phyloP scores from a whole-genome alignment of 176 grass and related monocot species.

The Carex scoparia region DNA sequence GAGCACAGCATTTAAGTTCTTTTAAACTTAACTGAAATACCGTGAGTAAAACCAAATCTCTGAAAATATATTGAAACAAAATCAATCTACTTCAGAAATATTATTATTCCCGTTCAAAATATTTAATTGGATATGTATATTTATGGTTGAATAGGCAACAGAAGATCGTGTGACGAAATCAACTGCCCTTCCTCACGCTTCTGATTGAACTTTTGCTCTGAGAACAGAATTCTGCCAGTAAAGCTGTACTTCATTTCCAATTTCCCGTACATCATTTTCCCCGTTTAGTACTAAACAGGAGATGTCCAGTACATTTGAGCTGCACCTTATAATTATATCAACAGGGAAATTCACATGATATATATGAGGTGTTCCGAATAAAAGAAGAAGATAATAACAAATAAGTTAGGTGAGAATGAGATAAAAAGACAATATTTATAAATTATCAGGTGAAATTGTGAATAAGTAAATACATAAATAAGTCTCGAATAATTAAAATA shows the following conservation, averaged over 20 bases:
- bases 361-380: too few relatives aligned
- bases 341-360: too few relatives aligned
- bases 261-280: neutral
- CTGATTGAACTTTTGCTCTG: slow-evolving; percentile 19
- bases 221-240: slow-evolving; percentile 1
- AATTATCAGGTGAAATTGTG: too few relatives aligned
- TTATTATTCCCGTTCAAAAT: neutral
- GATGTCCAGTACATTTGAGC: neutral
- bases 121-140: neutral
- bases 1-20: neutral
- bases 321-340: too few relatives aligned
- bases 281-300: neutral
- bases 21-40: neutral
- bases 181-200: neutral
- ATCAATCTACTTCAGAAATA: neutral
- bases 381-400: neutral
- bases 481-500: too few relatives aligned
- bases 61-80: neutral
- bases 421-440: too few relatives aligned
- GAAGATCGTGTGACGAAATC: slow-evolving; percentile 7
- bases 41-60: neutral
- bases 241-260: neutral
- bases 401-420: too few relatives aligned
- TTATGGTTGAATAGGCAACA: neutral
- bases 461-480: too few relatives aligned